These are phyloP conservation scores for Lachnellula hyalina DNA, from an alignment of 2,329 filamentous ascomycete genomes.

Conservation along the genomic window DNA sequence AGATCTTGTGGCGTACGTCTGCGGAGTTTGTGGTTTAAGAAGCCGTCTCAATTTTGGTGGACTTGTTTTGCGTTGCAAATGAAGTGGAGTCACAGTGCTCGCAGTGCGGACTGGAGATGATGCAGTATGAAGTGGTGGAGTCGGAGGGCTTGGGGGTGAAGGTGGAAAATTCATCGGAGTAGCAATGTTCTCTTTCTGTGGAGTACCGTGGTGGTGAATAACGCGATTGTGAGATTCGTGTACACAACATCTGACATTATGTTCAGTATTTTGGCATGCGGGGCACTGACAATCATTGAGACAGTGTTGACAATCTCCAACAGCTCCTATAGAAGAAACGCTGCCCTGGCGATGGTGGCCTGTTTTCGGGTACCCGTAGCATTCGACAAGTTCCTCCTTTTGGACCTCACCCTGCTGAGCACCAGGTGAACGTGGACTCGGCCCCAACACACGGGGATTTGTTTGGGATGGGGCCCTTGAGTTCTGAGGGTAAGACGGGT, in stretches of 20 bases:
- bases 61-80: not conserved
- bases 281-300: constrained; percentile 25
- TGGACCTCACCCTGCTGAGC: not conserved
- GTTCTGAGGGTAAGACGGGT: not conserved
- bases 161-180: not conserved
- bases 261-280: constrained; percentile 23
- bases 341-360: constrained; percentile 20
- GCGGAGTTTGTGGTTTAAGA: not conserved
- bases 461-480: constrained; percentile 2
- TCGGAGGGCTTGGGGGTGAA: not conserved
- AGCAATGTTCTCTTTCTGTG: not conserved
- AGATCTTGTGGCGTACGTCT: not conserved
- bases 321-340: constrained; percentile 14
- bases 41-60: not conserved
- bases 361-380: constrained; percentile 25
- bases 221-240: constrained; percentile 20
- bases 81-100: not conserved
- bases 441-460: not conserved
- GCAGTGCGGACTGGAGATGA: not conserved
- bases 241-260: constrained; percentile 25
- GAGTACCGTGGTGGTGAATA: constrained; percentile 2
- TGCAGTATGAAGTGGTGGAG: not conserved
- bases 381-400: constrained; percentile 15
- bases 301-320: constrained; percentile 28
- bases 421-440: not conserved